Evolutionary conservation across 108 stramenopile species (phyloP).

Genomic region (Licmophora abbreviata): DNA sequence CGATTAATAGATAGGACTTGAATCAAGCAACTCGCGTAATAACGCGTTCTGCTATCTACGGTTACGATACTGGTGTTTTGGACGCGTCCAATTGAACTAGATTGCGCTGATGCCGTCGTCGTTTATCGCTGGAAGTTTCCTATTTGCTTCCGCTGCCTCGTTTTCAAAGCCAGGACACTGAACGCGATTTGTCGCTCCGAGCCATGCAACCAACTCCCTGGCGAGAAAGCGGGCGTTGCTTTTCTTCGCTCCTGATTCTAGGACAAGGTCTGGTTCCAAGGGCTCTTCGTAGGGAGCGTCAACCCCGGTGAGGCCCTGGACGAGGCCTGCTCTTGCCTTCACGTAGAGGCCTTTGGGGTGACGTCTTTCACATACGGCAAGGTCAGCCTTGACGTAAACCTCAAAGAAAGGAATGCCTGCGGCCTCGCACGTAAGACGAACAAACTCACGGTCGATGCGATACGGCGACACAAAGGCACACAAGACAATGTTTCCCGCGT

Average conservation of each 20-base stretch:
- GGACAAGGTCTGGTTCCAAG: slow-evolving; percentile 47
- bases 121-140: not conserved
- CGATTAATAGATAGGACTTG: not conserved
- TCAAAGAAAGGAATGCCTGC: slow-evolving; percentile 63
- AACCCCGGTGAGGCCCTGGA: slow-evolving; percentile 88
- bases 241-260: slow-evolving; percentile 31
- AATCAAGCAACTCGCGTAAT: not conserved
- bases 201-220: slow-evolving; percentile 12
- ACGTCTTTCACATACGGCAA: slow-evolving; percentile 66
- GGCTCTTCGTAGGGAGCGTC: slow-evolving; percentile 89
- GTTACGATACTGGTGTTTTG: not conserved
- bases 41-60: not conserved
- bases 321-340: slow-evolving; percentile 77
- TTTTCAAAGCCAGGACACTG: not conserved
- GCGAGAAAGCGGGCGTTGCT: slow-evolving; percentile 30
- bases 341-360: slow-evolving; percentile 87
- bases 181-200: not conserved
- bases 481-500: slow-evolving; percentile 83
- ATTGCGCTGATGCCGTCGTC: not conserved
- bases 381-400: slow-evolving; percentile 71
- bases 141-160: not conserved
- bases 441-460: slow-evolving; percentile 64
- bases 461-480: slow-evolving; percentile 89
- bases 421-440: slow-evolving; percentile 37
- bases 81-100: not conserved